These are phyloP conservation scores for Lactarius pseudohatsudake DNA, from an alignment of 768 basidiomycete genomes.

Conservation along the genomic window DNA sequence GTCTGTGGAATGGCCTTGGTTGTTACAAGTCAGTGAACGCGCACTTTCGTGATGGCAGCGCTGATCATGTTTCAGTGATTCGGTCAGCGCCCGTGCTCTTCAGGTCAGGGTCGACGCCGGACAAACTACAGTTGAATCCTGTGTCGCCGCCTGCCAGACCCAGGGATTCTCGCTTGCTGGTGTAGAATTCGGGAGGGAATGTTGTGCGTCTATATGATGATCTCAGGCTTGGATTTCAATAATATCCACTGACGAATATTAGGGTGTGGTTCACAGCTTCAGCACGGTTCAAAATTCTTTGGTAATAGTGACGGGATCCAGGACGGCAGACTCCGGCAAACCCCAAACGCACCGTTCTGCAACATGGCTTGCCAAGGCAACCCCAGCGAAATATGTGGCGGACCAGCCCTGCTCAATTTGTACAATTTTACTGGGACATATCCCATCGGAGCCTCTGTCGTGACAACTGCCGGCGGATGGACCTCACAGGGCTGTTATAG, in stretches of 20 bases:
- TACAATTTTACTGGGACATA: background rate
- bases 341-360: background rate
- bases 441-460: slow-evolving; percentile 1
- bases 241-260: background rate
- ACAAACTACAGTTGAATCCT: background rate
- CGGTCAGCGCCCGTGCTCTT: slow-evolving; percentile 22
- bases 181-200: background rate
- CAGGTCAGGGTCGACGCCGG: slow-evolving; percentile 36
- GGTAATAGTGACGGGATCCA: background rate
- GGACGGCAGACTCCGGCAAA: background rate
- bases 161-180: background rate
- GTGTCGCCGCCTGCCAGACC: background rate
- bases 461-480: background rate
- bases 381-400: background rate
- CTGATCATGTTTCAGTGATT: background rate
- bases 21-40: slow-evolving; percentile 57
- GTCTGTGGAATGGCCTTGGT: slow-evolving; percentile 65
- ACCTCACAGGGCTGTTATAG: background rate
- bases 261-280: slow-evolving; percentile 3
- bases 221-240: too few relatives aligned
- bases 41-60: background rate
- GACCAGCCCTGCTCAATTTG: background rate
- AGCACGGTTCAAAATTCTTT: background rate
- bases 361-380: background rate
- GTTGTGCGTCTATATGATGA: background rate